Evolutionary conservation across 2,329 filamentous ascomycete genomes (phyloP).

Genomic region (Cladosporium sp.): DNA sequence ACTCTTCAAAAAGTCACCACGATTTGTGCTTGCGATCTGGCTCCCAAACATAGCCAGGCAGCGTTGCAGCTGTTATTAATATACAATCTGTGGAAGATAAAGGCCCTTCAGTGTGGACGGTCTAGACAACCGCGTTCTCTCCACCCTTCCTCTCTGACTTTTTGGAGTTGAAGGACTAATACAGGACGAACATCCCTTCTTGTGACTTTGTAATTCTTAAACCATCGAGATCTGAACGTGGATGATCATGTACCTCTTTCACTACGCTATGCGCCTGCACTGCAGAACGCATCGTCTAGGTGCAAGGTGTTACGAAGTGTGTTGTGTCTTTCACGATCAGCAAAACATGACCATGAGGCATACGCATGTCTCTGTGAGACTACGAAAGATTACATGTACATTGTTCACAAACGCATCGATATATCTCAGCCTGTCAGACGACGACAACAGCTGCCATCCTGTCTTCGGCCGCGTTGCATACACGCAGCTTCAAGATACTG

Average conservation of each 20-base stretch:
- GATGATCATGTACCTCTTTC: background rate
- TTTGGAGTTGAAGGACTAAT: constrained; percentile 17
- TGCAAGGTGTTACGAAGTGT: background rate
- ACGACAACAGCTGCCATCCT: background rate
- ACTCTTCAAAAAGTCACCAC: constrained; percentile 37
- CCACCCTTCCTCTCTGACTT: constrained; percentile 45
- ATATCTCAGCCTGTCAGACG: too few relatives aligned
- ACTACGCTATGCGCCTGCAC: background rate
- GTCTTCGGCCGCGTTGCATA: background rate
- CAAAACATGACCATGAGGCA: background rate
- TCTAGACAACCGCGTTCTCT: constrained; percentile 56
- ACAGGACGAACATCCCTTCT: constrained; percentile 16
- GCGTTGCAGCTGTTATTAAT: constrained; percentile 43
- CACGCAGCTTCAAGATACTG: background rate
- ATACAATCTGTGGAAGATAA: constrained; percentile 49
- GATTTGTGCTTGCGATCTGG: constrained; percentile 52
- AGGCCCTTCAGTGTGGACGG: constrained; percentile 39
- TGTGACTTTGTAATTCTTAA: background rate
- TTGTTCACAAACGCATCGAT: too few relatives aligned
- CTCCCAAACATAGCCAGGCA: constrained; percentile 47
- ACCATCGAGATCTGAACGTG: too few relatives aligned
- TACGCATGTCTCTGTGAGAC: background rate
- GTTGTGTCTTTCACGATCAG: background rate
- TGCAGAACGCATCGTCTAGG: background rate
- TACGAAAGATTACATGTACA: background rate